Percentiles rank a stretch among this genome's conserved stretches.
phyloP scores from a whole-genome alignment of 2,329 filamentous ascomycete species.

The Zymoseptoria tritici region DNA sequence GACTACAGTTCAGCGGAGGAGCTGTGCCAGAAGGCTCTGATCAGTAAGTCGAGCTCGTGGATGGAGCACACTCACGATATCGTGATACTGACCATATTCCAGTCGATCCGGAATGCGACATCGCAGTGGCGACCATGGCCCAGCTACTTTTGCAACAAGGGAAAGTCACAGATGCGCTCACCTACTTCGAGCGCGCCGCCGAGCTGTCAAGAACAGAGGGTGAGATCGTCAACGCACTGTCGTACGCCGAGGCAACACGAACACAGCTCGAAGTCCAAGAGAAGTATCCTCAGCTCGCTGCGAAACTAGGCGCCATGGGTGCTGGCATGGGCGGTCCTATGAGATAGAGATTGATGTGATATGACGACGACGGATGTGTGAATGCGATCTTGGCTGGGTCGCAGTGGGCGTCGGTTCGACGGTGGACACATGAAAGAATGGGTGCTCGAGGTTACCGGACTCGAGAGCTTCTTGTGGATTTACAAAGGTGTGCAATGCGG shows the following conservation, averaged over 20 bases:
- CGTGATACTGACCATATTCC: slow-evolving; percentile 29
- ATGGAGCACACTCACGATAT: not conserved
- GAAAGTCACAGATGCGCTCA: slow-evolving; percentile 89
- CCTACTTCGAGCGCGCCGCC: slow-evolving; percentile 93
- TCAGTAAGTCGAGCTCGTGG: slow-evolving; percentile 58
- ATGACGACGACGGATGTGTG: not conserved
- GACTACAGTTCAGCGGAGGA: slow-evolving; percentile 93
- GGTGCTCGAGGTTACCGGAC: not conserved
- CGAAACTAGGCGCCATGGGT: slow-evolving; percentile 34
- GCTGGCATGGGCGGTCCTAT: slow-evolving; percentile 16
- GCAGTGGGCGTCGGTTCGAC: not conserved
- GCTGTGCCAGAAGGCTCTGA: slow-evolving; percentile 92
- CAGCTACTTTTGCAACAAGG: slow-evolving; percentile 95
- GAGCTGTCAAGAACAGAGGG: slow-evolving; percentile 90
- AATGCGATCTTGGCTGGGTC: not conserved
- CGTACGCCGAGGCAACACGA: slow-evolving; percentile 91
- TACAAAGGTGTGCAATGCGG: not conserved
- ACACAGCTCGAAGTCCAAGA: slow-evolving; percentile 75
- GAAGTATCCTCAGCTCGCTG: slow-evolving; percentile 46
- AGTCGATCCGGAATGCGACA: slow-evolving; percentile 98
- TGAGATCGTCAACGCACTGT: slow-evolving; percentile 92
- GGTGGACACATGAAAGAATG: not conserved
- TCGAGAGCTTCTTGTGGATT: not conserved
- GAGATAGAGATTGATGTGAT: slow-evolving; percentile 6
- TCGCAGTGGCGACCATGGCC: slow-evolving; percentile 96